Base-by-base conservation (phyloP, 768 basidiomycete genomes). In the Kwoniella newhampshirensis region DNA sequence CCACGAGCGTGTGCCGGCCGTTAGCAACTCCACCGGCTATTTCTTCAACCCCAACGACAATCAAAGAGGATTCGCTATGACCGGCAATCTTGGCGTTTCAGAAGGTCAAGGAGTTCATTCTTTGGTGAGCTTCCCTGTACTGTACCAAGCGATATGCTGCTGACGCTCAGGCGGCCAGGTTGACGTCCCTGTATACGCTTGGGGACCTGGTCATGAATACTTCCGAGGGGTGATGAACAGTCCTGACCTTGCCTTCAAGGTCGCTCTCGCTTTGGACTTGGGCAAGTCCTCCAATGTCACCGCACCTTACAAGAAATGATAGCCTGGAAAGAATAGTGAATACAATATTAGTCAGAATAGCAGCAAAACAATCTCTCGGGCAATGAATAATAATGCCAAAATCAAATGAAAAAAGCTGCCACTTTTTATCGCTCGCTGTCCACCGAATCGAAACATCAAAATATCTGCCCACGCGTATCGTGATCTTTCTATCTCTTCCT, bases 101-200 rank as follows among this genome's bases (percentile, higher is more conserved):
- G 48, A 63, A 18, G 65, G 65, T 21, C 73, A 77, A 54, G 78
- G 77, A 40, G 77, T 79, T 4, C 77, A 79, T 63, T 76, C 73
- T 30, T 44, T 66, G 30, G 53, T 37, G 18, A 35, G 28, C n/a
- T 23, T 39, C 26, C 30, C 4, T 6, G 8, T n/a, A 40, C 11
- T 44, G 20, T 12, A 18, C 6, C 32, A 32, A 32, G 7, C 32
- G 7, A 32, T 13, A 32, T 32, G 6, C 32, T n/a, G 32, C 32
- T 32, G 32, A 32, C 17, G 40, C 39, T 66, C 20, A 56, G 27
- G 21, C 30, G 5, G 0, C 25, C 53, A 65, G 43, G 56, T 72
- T 46, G 77, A 77, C 49, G 76, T 78, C 6, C 66, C 72, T 5
- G 67, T 78, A 21, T 78, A 64, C 64, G 60, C 75, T 18, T 75